Base-by-base conservation (phyloP, 192 early-diverging fungal genomes). In the Coemansia sp. region DNA sequence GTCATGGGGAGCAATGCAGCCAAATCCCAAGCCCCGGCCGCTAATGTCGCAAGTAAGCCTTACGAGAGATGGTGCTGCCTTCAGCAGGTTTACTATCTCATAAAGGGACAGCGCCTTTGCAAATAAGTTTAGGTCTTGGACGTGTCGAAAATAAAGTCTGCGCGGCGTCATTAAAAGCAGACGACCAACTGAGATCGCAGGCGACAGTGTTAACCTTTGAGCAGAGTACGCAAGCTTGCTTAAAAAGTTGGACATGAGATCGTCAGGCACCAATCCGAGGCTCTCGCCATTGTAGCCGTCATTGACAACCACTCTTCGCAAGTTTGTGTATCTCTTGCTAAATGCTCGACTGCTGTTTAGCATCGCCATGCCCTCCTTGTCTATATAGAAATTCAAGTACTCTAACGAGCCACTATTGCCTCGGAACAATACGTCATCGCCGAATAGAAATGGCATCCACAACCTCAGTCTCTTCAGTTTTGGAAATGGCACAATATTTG, bases 371-470 rank as follows among this genome's bases (percentile, higher is more conserved):
- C 32, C 19, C 32, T 37, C 19, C n/a, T 38, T 37, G 35, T 58
- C 56, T 22, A 58, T 19, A 37, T 37, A 37, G 3, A 58, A 22
- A 24, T 58, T 19, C 56, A 65, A 7, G 36, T 54, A 37, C 25
- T 65, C 63, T 17, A 65, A 36, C 4, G 63, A 56, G 6, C 25
- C 22, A 17, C 47, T 54, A 37, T 65, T 65, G 14, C 63, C 63
- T 15, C 63, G 49, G 19, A 65, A 65, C 47, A 54, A 32, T 0
- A 54, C 39, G 22, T 65, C 63, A 65, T 65, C 49, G 3, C 63
- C 47, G 19, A 65, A 65, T 24, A 35, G 51, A 25, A 51, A 65
- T 8, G 35, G 49, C 35, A 41, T 39, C 25, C 35, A 32, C 2
- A 51, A 6, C 35, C 22, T 39, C 27, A 65, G 36, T 8, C 24